These are phyloP conservation scores for Kwoniella bestiolae DNA, from an alignment of 768 basidiomycete species.

Conservation along the genomic window DNA sequence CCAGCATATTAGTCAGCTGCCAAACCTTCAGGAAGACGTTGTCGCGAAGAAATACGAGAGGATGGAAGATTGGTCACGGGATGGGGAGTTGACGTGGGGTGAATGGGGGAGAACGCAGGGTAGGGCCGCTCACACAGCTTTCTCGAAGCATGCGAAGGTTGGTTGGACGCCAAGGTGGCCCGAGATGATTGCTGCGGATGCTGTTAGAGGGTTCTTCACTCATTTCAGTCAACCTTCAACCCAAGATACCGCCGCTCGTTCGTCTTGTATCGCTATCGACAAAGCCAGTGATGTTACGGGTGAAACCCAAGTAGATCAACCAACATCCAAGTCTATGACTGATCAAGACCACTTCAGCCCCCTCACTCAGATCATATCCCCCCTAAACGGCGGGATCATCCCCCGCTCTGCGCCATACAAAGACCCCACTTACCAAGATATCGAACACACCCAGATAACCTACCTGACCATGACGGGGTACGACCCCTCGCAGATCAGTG, in stretches of 20 bases:
- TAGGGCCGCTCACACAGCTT: background rate
- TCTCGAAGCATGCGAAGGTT: background rate
- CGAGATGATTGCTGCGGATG: background rate
- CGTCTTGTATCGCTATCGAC: no score
- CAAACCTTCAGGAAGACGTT: background rate
- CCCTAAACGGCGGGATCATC: conserved; percentile 1
- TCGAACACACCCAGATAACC: background rate
- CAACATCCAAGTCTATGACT: background rate
- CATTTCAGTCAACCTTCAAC: background rate
- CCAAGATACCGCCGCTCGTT: background rate
- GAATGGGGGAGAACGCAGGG: conserved; percentile 2
- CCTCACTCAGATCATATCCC: background rate
- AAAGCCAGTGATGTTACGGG: no score
- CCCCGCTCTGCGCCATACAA: background rate
- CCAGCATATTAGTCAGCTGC: conserved; percentile 6
- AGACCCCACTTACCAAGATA: background rate
- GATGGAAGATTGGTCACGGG: background rate
- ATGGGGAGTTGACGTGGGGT: background rate
- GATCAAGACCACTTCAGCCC: background rate
- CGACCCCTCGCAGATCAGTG: background rate
- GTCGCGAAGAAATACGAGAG: background rate
- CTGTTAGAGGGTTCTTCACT: conserved; percentile 4
- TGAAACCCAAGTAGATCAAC: no score
- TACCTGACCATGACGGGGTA: background rate
- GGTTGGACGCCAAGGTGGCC: background rate